phyloP scores from a whole-genome alignment of 164 flowering plant genomes.

The Annona cherimola region DNA sequence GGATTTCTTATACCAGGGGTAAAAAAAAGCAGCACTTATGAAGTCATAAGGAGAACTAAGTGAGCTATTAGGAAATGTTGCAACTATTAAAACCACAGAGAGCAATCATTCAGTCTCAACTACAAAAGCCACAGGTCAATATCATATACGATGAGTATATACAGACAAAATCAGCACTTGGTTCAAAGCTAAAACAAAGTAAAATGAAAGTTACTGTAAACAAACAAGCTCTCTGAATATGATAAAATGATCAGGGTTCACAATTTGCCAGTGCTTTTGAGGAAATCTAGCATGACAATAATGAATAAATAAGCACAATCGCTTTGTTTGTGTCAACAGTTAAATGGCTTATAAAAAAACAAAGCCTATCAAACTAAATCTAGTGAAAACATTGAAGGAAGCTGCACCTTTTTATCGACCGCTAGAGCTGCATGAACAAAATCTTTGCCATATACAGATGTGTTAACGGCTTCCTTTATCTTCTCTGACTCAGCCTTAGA shows the following conservation, averaged over 20 bases:
- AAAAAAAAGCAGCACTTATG: not conserved
- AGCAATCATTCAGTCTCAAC: not conserved
- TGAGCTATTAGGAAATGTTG: not conserved
- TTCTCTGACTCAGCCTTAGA: slow-evolving; percentile 61
- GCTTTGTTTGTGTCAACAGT: not conserved
- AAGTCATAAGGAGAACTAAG: not conserved
- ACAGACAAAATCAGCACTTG: too few species aligned
- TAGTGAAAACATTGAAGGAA: not conserved
- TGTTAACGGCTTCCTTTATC: slow-evolving; percentile 68
- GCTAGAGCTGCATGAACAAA: slow-evolving; percentile 95
- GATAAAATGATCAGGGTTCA: not conserved
- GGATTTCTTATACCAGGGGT: not conserved
- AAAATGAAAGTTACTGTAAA: not conserved
- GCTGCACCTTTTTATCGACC: slow-evolving; percentile 68
- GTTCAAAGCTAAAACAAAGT: too few species aligned
- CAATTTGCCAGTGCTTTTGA: not conserved
- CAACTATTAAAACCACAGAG: not conserved
- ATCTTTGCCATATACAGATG: slow-evolving; percentile 70
- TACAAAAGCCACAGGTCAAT: not conserved
- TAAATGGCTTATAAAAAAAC: not conserved
- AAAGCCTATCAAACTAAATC: not conserved
- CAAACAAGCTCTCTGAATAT: not conserved
- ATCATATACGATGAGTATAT: too few species aligned
- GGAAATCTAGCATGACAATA: not conserved
- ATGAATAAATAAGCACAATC: not conserved